phyloP scores from a whole-genome alignment of 176 grass and related monocot genomes.

The Oryza rufipogon region DNA sequence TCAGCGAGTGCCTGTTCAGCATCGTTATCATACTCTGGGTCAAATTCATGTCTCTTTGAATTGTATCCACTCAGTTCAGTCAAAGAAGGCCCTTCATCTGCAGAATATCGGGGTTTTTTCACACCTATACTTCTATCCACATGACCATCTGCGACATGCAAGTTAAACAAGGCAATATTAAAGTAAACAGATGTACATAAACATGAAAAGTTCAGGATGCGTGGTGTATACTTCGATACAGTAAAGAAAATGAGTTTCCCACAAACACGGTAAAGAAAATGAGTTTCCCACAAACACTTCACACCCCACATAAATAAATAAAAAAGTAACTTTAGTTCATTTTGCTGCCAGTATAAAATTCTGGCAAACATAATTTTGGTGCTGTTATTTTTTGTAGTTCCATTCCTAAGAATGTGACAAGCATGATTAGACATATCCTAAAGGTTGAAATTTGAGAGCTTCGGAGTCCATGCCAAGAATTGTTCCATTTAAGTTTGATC shows the following conservation, averaged over 20 bases:
- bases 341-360: constrained; percentile 8
- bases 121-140: constrained; percentile 86
- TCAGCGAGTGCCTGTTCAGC: constrained; percentile 94
- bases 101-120: constrained; percentile 94
- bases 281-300: background rate
- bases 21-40: constrained; percentile 98
- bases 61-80: constrained; percentile 94
- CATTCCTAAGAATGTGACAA: background rate
- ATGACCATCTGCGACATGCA: constrained; percentile 63
- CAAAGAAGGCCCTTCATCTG: constrained; percentile 87
- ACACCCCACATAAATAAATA: background rate
- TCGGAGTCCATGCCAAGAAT: background rate
- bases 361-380: background rate
- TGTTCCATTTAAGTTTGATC: constrained; percentile 26
- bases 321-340: background rate
- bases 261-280: constrained; percentile 8
- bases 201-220: background rate
- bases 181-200: constrained; percentile 9
- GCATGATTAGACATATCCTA: background rate
- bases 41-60: constrained; percentile 93
- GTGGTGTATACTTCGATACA: background rate
- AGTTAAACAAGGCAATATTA: constrained; percentile 30
- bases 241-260: constrained; percentile 5
- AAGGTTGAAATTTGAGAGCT: background rate
- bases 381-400: background rate